A percentile compares a stretch with the other conserved stretches of the same genome.
phyloP scores from a whole-genome alignment of 345 rosid genomes.

The Salix brachista region DNA sequence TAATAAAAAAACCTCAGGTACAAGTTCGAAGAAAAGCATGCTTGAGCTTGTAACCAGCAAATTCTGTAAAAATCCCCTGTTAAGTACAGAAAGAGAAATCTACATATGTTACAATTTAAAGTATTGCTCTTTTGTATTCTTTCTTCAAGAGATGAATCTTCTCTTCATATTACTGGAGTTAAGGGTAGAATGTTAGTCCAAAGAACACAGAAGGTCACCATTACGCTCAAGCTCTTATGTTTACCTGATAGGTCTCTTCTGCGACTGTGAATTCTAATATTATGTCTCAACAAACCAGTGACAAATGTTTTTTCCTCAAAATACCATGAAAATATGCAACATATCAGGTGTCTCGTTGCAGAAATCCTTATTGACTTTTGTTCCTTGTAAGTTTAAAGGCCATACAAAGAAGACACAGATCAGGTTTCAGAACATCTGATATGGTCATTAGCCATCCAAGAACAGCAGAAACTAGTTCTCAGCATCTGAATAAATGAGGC shows the following conservation, averaged over 20 bases:
- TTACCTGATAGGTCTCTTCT: neutral
- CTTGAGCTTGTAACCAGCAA: neutral
- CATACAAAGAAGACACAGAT: neutral
- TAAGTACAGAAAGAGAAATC: neutral
- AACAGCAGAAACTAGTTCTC: constrained; percentile 19
- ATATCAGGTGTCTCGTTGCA: neutral
- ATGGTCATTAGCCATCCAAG: neutral
- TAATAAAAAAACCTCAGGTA: neutral
- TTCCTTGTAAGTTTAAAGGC: neutral
- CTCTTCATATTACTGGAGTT: neutral
- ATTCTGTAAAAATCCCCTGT: neutral
- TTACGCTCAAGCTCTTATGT: neutral
- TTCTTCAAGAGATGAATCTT: neutral
- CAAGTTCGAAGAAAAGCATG: neutral
- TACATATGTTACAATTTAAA: neutral
- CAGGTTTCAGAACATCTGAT: neutral
- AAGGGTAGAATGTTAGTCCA: neutral
- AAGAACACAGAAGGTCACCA: neutral
- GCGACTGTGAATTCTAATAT: neutral
- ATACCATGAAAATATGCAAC: neutral
- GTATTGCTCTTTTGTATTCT: neutral
- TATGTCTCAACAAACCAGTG: neutral
- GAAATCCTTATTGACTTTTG: neutral
- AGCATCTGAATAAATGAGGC: constrained; percentile 28
- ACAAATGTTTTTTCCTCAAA: neutral